Conservation (phyloP, 441 rosid species). For the Populus tomentosa region DNA sequence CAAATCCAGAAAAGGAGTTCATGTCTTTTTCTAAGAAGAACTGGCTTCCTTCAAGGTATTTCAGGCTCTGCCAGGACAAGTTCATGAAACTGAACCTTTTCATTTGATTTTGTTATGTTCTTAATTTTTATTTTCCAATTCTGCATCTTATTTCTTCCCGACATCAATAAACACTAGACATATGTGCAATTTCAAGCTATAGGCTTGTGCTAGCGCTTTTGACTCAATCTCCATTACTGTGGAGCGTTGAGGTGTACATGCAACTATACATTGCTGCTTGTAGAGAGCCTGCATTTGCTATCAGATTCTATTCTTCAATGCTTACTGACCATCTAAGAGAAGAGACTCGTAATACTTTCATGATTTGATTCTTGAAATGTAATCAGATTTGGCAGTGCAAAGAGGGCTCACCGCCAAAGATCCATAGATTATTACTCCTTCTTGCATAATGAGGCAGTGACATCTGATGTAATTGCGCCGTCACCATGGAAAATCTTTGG, state of each 20-base stretch:
- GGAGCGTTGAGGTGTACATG: too few species aligned
- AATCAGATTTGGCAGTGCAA: conserved; percentile 41
- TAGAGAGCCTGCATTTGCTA: too few species aligned
- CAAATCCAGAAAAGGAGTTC: conserved; percentile 46
- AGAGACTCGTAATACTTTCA: neutral
- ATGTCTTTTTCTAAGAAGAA: conserved; percentile 52
- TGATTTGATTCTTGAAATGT: neutral
- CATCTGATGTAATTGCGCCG: conserved; percentile 81
- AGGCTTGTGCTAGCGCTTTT: too few species aligned
- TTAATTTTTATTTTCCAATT: neutral
- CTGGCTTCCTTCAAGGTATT: conserved; percentile 56
- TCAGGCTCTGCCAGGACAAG: neutral
- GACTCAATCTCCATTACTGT: too few species aligned
- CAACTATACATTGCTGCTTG: too few species aligned
- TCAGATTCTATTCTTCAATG: neutral
- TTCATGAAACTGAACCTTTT: neutral
- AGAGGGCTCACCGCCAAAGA: conserved; percentile 35
- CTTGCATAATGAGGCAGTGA: conserved; percentile 45
- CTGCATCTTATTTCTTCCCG: neutral
- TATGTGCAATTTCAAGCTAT: too few species aligned
- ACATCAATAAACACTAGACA: too few species aligned
- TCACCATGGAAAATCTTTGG: conserved; percentile 97
- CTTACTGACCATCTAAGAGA: neutral
- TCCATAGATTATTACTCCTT: conserved; percentile 46
- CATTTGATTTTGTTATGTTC: neutral